Conservation (phyloP, 768 basidiomycete species). For the Russula emetica region DNA sequence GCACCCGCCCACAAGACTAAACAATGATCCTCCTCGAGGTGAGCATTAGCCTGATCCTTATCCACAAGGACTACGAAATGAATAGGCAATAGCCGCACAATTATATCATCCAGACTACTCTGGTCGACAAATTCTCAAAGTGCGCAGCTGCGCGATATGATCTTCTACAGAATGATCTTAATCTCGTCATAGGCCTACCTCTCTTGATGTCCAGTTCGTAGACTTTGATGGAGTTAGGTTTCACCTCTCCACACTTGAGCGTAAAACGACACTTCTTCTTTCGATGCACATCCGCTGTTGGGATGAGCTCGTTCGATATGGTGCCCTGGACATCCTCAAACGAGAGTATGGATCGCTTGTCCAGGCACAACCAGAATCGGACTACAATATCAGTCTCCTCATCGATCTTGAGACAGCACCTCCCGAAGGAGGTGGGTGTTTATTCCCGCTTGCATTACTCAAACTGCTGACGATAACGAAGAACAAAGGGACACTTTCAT, state of each 20-base stretch:
- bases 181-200: conserved; percentile 60
- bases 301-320: conserved; percentile 86
- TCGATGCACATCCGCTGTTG: conserved; percentile 99
- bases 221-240: conserved; percentile 98
- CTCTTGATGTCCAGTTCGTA: conserved; percentile 92
- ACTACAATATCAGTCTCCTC: conserved; percentile 83
- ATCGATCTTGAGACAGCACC: conserved; percentile 88
- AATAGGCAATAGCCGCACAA: conserved; percentile 65
- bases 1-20: neutral
- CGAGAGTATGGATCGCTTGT: conserved; percentile 81
- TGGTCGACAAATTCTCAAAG: conserved; percentile 85
- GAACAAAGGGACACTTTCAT: conserved; percentile 79
- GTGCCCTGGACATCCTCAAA: conserved; percentile 71
- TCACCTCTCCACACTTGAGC: conserved; percentile 82
- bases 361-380: conserved; percentile 65
- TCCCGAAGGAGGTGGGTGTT: conserved; percentile 64
- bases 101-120: conserved; percentile 86
- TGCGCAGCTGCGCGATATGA: conserved; percentile 37
- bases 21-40: conserved; percentile 87
- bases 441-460: neutral
- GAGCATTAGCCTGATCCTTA: conserved; percentile 22
- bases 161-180: conserved; percentile 19
- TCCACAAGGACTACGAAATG: neutral
- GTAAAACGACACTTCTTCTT: conserved; percentile 74
- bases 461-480: conserved; percentile 34